Base-by-base conservation (phyloP, 2,329 filamentous ascomycete species). In the Metarhizium brunneum region DNA sequence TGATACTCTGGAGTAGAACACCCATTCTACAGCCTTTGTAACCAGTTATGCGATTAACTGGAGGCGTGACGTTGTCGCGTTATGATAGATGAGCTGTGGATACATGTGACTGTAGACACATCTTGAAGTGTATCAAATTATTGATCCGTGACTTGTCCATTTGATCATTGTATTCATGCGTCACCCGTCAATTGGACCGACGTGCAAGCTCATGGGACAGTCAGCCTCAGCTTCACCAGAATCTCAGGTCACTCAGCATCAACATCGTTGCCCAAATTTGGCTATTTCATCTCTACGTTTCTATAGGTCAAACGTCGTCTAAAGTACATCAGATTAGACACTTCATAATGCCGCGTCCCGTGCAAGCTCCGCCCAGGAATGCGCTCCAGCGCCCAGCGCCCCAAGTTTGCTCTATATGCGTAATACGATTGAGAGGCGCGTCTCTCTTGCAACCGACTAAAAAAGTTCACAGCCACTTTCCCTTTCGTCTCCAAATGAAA, bases 291-390 rank as follows among this genome's bases (percentile, higher is more conserved):
- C 68, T 68, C 65, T 69, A 69, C 68, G 66, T 70, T 64, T 72
- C 69, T 73, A 70, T 71, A 38, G 32, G 50, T 45, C 35, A 47
- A 70, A 69, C 69, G 68, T 70, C 69, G 63, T 72, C 70, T 73
- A 71, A 65, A 69, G 65, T 71, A 71, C 69, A 70, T 71, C 63
- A 67, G 59, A 71, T 71, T 69, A 71, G 65, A 71, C 54, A 54
- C 20, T 65, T 66, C 62, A 61, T 70, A 64, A 71, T 71, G 65
- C 66, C 25, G 45, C 65, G 62, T 60, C 60, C 64, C 64, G 65
- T 68, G 63, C 63, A 61, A 62, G 65, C 61, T 61, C 38, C 50
- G 38, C 20, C 56, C 18, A 29, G 20, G 30, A 50, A 8, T 18
- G 42, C 62, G 63, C 63, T 64, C 60, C 66, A 63, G 68, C 69